Evolutionary conservation across 2,329 filamentous ascomycete species (phyloP).

Genomic region (Sporothrix brunneoviolacea): DNA sequence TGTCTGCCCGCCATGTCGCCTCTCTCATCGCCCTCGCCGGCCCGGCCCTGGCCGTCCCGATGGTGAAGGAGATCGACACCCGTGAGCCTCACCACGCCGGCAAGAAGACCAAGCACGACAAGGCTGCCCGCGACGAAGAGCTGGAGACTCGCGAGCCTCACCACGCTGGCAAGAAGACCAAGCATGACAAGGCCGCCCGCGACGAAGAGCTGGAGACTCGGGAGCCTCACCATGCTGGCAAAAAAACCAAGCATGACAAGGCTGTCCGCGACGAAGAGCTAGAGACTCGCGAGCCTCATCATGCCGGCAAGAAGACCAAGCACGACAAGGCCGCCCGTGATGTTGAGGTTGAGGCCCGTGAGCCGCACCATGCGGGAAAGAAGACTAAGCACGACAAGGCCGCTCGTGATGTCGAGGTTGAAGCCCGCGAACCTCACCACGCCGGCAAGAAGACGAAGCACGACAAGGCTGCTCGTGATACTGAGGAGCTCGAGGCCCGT

Average conservation of each 20-base stretch:
- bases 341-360: conserved; percentile 15
- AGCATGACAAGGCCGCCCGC: neutral
- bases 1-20: conserved; percentile 21
- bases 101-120: conserved; percentile 16
- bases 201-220: conserved; percentile 13
- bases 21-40: conserved; percentile 24
- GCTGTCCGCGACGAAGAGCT: conserved; percentile 2
- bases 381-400: conserved; percentile 17
- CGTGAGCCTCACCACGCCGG: conserved; percentile 21
- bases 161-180: conserved; percentile 17
- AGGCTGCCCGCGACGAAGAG: conserved; percentile 4
- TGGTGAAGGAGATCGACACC: conserved; percentile 15
- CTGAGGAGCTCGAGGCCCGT: conserved; percentile 2
- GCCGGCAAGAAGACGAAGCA: conserved; percentile 16
- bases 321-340: neutral
- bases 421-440: conserved; percentile 19
- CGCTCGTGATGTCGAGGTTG: conserved; percentile 6
- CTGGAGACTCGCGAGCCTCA: conserved; percentile 18
- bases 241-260: conserved; percentile 9
- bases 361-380: conserved; percentile 22
- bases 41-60: conserved; percentile 22
- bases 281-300: conserved; percentile 18
- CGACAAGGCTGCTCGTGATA: conserved; percentile 4
- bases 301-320: conserved; percentile 15
- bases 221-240: conserved; percentile 19